Evolutionary conservation across 148 eudicot genomes (phyloP).

Genomic region (Tetragonia tetragonoides): DNA sequence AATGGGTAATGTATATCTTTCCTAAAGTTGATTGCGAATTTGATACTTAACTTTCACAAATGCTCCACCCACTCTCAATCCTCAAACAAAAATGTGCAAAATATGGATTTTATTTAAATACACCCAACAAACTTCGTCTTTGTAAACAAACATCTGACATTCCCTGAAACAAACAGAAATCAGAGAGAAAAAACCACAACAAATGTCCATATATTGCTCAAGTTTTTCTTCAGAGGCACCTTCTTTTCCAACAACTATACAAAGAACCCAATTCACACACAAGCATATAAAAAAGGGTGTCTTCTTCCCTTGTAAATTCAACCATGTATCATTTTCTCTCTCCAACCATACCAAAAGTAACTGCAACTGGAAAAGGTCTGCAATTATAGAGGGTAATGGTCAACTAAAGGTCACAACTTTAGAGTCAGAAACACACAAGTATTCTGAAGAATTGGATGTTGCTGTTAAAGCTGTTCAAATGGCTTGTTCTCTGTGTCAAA

Average conservation of each 20-base stretch:
- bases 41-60: too few relatives aligned
- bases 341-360: not conserved
- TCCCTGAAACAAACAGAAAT: too few relatives aligned
- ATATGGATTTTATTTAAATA: too few relatives aligned
- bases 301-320: not conserved
- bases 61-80: too few relatives aligned
- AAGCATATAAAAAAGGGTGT: not conserved
- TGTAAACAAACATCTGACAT: too few relatives aligned
- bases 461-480: constrained; percentile 81
- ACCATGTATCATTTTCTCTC: not conserved
- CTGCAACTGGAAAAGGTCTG: constrained; percentile 3
- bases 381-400: constrained; percentile 16
- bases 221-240: not conserved
- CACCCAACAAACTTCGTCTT: too few relatives aligned
- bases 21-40: too few relatives aligned
- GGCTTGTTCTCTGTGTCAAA: constrained; percentile 71
- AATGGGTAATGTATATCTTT: too few relatives aligned
- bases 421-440: constrained; percentile 22
- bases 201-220: constrained; percentile 16
- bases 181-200: constrained; percentile 5
- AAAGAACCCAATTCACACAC: constrained; percentile 4
- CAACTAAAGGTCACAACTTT: constrained; percentile 2
- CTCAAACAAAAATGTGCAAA: too few relatives aligned
- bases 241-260: not conserved
- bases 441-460: constrained; percentile 58